Evolutionary conservation across 805 yeast genomes (phyloP), one percentile per base, ranked within the genome.

Genomic region (Kuraishia capsulata): DNA sequence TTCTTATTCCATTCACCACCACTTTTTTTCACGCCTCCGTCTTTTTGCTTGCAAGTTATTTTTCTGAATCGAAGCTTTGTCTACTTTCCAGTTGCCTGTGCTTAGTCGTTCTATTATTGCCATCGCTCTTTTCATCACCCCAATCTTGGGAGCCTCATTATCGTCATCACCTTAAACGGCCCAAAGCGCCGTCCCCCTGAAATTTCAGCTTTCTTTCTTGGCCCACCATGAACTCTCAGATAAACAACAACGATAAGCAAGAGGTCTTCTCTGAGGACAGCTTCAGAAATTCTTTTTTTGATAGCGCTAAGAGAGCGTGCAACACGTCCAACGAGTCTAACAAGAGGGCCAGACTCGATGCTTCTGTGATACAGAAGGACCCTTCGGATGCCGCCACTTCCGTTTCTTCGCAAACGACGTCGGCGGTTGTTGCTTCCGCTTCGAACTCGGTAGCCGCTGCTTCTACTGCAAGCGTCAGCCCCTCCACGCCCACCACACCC

Each of bases 221-320:
- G 26, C 26, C 10, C 26, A 23, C 26, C 10, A 65, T 64, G 69
- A 61, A 53, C 43, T 57, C 66, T 5, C 68, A 61, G 39, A 37
- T 58, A 25, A 62, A 65, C 41, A 62, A 65, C 41, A 51, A 63
- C 17, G 58, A 59, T 39, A 59, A 62, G 39, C 65, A 62, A 40
- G 40, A 41, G 33, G 45, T 55, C 30, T 51, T 52, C 36, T 47
- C 56, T 3, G 63, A 61, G 40, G 54, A 54, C 19, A 54, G 54
- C 37, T 51, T 52, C 44, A 45, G 54, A 39, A 45, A 41, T 20
- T 54, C 49, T 32, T 53, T 51, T 42, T 54, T 51, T 32, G 57
- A 50, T 37, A 43, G 57, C 2, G 44, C 57, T 2, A 46, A 44
- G 35, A 38, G 49, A 21, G 41, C 37, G 30, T 43, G 47, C 20